phyloP scores from a whole-genome alignment of 441 rosid species.

The Sinapis alba region DNA sequence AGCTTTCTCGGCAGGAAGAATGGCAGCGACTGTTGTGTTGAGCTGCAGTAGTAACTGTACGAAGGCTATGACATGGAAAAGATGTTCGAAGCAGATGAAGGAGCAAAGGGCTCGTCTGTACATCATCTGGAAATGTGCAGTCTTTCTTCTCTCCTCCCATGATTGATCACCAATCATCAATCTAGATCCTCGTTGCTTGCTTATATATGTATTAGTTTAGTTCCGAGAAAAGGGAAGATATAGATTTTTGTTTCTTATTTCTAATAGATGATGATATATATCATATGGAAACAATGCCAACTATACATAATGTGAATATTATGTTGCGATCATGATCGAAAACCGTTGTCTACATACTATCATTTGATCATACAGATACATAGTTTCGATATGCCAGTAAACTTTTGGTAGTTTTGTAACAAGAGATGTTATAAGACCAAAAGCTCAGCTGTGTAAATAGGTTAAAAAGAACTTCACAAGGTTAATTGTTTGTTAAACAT shows the following conservation, averaged over 20 bases:
- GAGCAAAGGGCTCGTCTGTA: slow-evolving; percentile 73
- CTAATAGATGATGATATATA: background rate
- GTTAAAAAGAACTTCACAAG: background rate
- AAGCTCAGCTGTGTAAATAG: background rate
- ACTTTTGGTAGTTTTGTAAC: background rate
- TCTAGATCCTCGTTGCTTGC: background rate
- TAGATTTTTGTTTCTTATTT: background rate
- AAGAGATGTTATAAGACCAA: background rate
- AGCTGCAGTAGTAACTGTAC: slow-evolving; percentile 41
- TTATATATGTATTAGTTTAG: slow-evolving; percentile 5
- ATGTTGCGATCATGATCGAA: background rate
- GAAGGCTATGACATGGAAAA: slow-evolving; percentile 51
- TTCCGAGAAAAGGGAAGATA: background rate
- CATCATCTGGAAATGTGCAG: slow-evolving; percentile 83
- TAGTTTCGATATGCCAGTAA: background rate
- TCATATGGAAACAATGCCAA: background rate
- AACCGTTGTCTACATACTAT: background rate
- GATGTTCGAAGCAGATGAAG: slow-evolving; percentile 68
- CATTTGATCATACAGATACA: background rate
- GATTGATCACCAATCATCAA: slow-evolving; percentile 37
- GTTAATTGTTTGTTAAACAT: background rate
- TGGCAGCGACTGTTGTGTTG: slow-evolving; percentile 14
- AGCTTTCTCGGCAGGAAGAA: slow-evolving; percentile 5
- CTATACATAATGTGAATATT: background rate
- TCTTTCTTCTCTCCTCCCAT: slow-evolving; percentile 70